phyloP scores from a whole-genome alignment of 2,329 filamentous ascomycete genomes.

The Arthrobotrys sinensis region DNA sequence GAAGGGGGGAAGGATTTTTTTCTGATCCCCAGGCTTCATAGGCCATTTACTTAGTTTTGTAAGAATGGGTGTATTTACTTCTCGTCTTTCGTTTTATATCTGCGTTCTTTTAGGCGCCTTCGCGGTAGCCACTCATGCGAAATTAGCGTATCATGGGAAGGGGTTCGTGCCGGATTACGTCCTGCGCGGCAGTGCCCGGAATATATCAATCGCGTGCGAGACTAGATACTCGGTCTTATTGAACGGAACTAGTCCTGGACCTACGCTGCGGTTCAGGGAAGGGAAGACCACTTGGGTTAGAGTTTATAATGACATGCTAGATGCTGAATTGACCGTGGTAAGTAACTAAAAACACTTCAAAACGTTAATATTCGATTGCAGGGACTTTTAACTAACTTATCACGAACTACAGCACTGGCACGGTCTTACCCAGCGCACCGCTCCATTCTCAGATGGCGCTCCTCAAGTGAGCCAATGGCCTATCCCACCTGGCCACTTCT shows the following conservation, averaged over 20 bases:
- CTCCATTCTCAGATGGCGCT: slow-evolving; percentile 77
- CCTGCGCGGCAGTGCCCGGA: slow-evolving; percentile 69
- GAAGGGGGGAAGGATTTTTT: not conserved
- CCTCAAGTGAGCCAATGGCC: slow-evolving; percentile 77
- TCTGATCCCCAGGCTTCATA: slow-evolving; percentile 7
- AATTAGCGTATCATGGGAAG: slow-evolving; percentile 63
- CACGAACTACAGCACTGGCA: slow-evolving; percentile 75
- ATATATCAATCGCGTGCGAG: slow-evolving; percentile 70
- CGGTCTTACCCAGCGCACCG: slow-evolving; percentile 74
- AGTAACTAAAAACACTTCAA: slow-evolving; percentile 32
- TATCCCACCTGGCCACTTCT: slow-evolving; percentile 75
- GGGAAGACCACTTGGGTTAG: slow-evolving; percentile 72
- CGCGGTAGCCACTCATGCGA: slow-evolving; percentile 39
- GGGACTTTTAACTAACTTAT: not conserved
- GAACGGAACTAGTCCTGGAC: slow-evolving; percentile 73
- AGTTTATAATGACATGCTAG: slow-evolving; percentile 74
- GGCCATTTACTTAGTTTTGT: slow-evolving; percentile 1
- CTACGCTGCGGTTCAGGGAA: slow-evolving; percentile 70
- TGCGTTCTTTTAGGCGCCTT: slow-evolving; percentile 39
- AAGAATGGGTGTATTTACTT: slow-evolving; percentile 8
- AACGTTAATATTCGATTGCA: not conserved
- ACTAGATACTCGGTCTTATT: slow-evolving; percentile 70
- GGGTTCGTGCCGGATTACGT: slow-evolving; percentile 69
- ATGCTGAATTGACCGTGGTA: slow-evolving; percentile 74
- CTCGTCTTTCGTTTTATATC: slow-evolving; percentile 38